Evolutionary conservation across 2,329 filamentous ascomycete species (phyloP), one percentile per base, ranked within the genome.

Genomic region (Microcera coccophila): DNA sequence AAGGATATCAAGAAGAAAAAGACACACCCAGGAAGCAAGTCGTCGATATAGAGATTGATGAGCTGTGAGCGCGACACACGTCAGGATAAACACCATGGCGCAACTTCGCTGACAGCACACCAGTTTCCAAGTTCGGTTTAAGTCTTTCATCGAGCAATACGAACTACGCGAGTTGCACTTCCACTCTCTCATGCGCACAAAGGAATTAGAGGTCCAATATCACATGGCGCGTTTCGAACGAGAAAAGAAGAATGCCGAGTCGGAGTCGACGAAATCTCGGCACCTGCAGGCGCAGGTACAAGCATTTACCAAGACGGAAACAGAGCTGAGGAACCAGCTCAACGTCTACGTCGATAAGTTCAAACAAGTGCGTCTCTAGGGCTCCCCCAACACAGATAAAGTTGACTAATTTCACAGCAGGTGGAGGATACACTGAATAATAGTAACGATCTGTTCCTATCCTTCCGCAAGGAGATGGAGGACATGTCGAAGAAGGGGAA

Each of bases 401-500:
- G 45, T 56, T 57, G 52, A 57, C 54, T 58, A 57, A 55, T 51
- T 49, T 41, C 47, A 48, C 47, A 51, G 48, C 55, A 97, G 91
- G 91, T 97, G 63, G 91, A 97, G 78, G 93, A 97, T 69, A 97
- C 91, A 28, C 78, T 97, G 39, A 97, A 96, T 70, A 97, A 96
- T 64, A 95, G 89, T 68, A 97, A 97, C 71, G 93, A 97, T 64
- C 74, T 97, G 41, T 97, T 97, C 67, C 74, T 96, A 54, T 96
- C 93, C 1, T 97, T 97, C 69, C 82, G 91, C 41, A 96, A 95
- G 71, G 93, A 97, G 69, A 97, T 97, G 90, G 93, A 97, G 69
- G 93, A 97, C 62, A 97, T 97, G 90, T 95, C 90, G 1, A 96
- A 96, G 72, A 97, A 97, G 72, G 95, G 91, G 5, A 96, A 96